These are phyloP conservation scores for Mucor lusitanicus DNA, from an alignment of 371 early-diverging fungal genomes.

Conservation along the genomic window DNA sequence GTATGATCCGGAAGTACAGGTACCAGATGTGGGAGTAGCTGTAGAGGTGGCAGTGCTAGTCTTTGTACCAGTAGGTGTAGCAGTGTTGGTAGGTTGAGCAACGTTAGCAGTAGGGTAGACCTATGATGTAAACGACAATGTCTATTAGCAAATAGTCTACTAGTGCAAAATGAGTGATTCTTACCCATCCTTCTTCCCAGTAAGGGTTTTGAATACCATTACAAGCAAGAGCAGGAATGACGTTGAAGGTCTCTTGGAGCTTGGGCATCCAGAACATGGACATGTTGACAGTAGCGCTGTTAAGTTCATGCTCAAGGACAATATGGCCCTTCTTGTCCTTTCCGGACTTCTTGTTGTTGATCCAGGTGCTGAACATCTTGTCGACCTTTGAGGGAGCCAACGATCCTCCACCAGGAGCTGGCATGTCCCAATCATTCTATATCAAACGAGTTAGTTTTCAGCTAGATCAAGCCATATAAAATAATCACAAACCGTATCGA, in stretches of 20 bases:
- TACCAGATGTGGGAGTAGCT: background rate
- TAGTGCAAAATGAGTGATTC: constrained; percentile 17
- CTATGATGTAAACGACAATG: no score
- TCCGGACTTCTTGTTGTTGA: constrained; percentile 39
- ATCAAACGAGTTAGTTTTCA: background rate
- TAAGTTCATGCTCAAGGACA: constrained; percentile 56
- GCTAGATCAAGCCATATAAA: background rate
- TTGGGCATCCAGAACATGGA: constrained; percentile 51
- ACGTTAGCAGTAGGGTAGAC: background rate
- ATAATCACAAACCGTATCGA: constrained; percentile 22
- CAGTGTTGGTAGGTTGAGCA: background rate
- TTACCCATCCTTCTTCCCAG: constrained; percentile 40
- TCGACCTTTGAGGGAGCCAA: constrained; percentile 19
- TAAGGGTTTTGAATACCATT: constrained; percentile 54
- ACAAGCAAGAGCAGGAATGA: constrained; percentile 47
- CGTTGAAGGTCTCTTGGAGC: constrained; percentile 41
- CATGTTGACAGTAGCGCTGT: constrained; percentile 49
- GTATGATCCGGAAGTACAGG: constrained; percentile 1
- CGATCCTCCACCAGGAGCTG: constrained; percentile 7
- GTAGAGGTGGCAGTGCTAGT: background rate
- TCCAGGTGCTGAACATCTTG: constrained; percentile 44
- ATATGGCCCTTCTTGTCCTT: constrained; percentile 43
- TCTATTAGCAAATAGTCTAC: background rate
- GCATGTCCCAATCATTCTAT: constrained; percentile 1
- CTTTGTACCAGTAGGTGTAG: background rate